Conservation (phyloP, 148 eudicot genomes). For the Diospyros kaki region DNA sequence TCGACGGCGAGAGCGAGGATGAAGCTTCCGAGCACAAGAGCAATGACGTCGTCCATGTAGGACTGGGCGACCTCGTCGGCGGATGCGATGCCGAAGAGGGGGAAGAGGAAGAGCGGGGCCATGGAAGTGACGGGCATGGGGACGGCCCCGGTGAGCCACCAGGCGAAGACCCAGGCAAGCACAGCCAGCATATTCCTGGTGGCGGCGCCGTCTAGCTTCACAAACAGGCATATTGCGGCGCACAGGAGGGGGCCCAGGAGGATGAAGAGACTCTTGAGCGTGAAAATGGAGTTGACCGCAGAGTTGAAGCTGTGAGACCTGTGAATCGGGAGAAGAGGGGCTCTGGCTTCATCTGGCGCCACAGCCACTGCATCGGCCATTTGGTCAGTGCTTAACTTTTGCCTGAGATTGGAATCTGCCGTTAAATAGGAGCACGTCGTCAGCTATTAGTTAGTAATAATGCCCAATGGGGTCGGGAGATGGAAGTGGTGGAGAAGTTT, state of each 20-base stretch:
- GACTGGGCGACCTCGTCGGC: constrained; percentile 73
- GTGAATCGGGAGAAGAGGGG: constrained; percentile 54
- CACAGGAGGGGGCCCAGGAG: constrained; percentile 69
- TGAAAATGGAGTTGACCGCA: constrained; percentile 41
- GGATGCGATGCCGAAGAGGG: constrained; percentile 62
- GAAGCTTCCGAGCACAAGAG: constrained; percentile 89
- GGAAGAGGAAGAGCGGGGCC: constrained; percentile 86
- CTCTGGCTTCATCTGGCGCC: constrained; percentile 30
- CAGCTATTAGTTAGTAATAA: too few relatives aligned
- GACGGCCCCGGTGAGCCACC: constrained; percentile 97
- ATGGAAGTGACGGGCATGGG: constrained; percentile 96
- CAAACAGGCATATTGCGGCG: constrained; percentile 38
- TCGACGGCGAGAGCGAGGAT: constrained; percentile 97
- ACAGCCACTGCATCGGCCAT: too few relatives aligned
- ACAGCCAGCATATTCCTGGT: constrained; percentile 69
- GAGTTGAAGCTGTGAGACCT: constrained; percentile 27
- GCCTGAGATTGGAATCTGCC: too few relatives aligned
- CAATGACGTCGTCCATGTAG: constrained; percentile 84
- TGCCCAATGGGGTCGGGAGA: too few relatives aligned
- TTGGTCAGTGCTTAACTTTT: too few relatives aligned
- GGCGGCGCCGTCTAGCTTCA: constrained; percentile 39
- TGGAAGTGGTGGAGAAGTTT: too few relatives aligned
- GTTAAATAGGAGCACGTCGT: too few relatives aligned
- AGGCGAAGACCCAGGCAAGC: constrained; percentile 72
- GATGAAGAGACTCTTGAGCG: constrained; percentile 49